Evolutionary conservation across 768 basidiomycete genomes (phyloP).

Genomic region (Pholiota molesta): DNA sequence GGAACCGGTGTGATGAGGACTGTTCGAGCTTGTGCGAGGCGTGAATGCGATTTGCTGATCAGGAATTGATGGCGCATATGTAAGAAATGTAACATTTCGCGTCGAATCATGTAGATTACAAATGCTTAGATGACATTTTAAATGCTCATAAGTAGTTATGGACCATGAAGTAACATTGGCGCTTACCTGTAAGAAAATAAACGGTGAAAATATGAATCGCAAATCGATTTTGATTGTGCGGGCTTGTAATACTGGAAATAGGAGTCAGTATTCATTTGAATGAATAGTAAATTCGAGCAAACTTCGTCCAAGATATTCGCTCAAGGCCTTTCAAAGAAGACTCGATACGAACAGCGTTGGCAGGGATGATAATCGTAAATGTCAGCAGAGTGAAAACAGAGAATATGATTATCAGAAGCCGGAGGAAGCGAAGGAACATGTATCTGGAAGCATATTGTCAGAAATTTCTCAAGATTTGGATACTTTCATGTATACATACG

Average conservation of each 20-base stretch:
- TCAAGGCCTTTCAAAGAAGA: slow-evolving; percentile 40
- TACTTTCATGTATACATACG: slow-evolving; percentile 26
- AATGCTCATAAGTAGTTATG: slow-evolving; percentile 3
- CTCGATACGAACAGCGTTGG: slow-evolving; percentile 48
- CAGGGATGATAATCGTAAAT: slow-evolving; percentile 63
- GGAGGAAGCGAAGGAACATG: slow-evolving; percentile 64
- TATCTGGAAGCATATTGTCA: slow-evolving; percentile 35
- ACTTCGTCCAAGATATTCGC: slow-evolving; percentile 56
- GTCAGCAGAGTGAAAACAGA: slow-evolving; percentile 56
- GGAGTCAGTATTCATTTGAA: not conserved
- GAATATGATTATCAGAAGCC: slow-evolving; percentile 64
- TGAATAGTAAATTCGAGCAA: slow-evolving; percentile 16
- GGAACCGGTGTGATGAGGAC: slow-evolving; percentile 71
- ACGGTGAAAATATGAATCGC: slow-evolving; percentile 60
- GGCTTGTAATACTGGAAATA: slow-evolving; percentile 35
- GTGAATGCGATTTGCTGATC: slow-evolving; percentile 58
- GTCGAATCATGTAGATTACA: slow-evolving; percentile 60
- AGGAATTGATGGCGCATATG: slow-evolving; percentile 61
- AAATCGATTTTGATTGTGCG: slow-evolving; percentile 44
- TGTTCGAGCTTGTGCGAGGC: slow-evolving; percentile 65
- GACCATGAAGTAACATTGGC: not conserved
- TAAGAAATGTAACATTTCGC: slow-evolving; percentile 60
- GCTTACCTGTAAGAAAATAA: slow-evolving; percentile 51
- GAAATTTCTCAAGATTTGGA: slow-evolving; percentile 35
- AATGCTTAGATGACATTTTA: slow-evolving; percentile 42